Conservation (phyloP, 129 eudicot genomes). For the Chrysanthemum lavandulifolium region DNA sequence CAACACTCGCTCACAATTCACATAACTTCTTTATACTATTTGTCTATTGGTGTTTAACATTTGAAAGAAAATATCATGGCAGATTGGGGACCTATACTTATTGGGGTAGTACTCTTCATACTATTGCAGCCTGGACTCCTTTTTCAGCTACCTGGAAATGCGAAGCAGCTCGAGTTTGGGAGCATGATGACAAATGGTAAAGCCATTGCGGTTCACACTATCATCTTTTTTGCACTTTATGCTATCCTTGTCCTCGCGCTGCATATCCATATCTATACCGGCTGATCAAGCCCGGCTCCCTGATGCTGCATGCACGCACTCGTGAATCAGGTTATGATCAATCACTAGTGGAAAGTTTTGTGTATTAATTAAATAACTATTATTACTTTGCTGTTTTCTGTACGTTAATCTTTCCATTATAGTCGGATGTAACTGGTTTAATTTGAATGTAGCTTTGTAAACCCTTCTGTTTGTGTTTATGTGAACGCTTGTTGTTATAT, state of each 20-base stretch:
- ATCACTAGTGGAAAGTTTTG: conserved; percentile 1
- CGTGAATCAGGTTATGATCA: conserved; percentile 20
- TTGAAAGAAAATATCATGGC: conserved; percentile 41
- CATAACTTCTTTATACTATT: background rate
- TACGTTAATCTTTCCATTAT: background rate
- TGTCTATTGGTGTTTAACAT: background rate
- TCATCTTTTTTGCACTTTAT: conserved; percentile 74
- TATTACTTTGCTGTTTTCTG: background rate
- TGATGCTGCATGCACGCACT: background rate
- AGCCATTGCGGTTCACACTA: conserved; percentile 78
- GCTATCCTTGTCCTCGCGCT: conserved; percentile 65
- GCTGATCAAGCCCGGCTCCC: conserved; percentile 19
- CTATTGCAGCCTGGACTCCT: conserved; percentile 78
- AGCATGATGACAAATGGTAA: conserved; percentile 88
- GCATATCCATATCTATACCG: conserved; percentile 84
- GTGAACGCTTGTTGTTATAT: background rate
- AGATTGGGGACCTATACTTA: conserved; percentile 88
- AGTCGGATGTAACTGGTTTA: background rate
- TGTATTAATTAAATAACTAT: background rate
- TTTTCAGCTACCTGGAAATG: conserved; percentile 81
- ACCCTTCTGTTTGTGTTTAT: background rate
- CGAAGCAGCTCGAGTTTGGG: conserved; percentile 69
- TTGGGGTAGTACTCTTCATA: conserved; percentile 81
- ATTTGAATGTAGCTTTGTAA: background rate
- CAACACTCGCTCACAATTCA: background rate